Evolutionary conservation across 2,329 filamentous ascomycete genomes (phyloP).

Genomic region (Blastomyces parvus): DNA sequence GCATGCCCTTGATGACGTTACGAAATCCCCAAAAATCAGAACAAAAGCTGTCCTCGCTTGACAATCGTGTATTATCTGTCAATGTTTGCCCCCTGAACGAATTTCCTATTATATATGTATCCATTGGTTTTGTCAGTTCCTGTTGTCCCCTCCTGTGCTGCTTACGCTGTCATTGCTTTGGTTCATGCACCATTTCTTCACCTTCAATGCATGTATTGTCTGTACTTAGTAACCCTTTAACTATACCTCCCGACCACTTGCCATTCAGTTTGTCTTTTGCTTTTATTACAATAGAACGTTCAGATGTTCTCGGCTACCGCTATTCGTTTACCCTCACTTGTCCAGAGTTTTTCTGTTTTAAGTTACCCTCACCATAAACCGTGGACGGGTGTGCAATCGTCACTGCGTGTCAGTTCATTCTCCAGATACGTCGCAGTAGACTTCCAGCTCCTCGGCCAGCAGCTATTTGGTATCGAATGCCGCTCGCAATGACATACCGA

Average conservation of each 20-base stretch:
- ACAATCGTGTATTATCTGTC: conserved; percentile 4
- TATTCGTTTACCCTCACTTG: background rate
- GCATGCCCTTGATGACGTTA: conserved; percentile 8
- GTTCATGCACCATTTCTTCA: background rate
- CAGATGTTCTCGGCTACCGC: background rate
- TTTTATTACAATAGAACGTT: background rate
- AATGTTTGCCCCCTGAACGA: background rate
- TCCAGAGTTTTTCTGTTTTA: background rate
- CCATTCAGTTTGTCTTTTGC: background rate
- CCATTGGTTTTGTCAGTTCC: background rate
- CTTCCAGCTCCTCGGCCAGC: background rate
- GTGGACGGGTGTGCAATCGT: background rate
- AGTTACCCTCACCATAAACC: background rate
- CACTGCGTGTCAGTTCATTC: background rate
- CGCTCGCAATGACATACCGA: background rate
- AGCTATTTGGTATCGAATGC: background rate
- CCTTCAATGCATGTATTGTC: conserved; percentile 3
- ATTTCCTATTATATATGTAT: background rate
- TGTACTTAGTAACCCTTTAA: background rate
- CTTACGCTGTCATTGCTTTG: background rate
- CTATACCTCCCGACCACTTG: background rate
- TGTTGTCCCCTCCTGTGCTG: background rate
- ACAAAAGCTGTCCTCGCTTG: conserved; percentile 2
- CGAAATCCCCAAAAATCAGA: background rate
- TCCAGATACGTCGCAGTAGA: background rate